Percentiles rank a stretch among this genome's conserved stretches.
Evolutionary conservation across 352 stramenopile genomes (phyloP).

Genomic region (Phytophthora megakarya): DNA sequence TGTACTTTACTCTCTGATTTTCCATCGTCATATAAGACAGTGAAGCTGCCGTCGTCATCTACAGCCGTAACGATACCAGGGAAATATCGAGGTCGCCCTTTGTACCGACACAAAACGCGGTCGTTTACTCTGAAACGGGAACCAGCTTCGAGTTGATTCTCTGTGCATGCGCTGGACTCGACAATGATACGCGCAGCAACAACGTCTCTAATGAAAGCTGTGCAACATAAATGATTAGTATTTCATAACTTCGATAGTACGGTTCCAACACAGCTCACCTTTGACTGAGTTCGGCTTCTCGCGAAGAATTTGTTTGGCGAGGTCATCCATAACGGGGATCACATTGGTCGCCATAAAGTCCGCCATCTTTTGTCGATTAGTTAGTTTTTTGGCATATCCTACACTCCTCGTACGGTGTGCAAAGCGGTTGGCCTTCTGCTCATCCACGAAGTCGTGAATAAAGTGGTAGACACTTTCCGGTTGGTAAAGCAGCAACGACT

Average conservation of each 20-base stretch:
- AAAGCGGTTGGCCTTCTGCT: conserved; percentile 55
- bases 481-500: conserved; percentile 79
- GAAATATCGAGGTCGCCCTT: conserved; percentile 67
- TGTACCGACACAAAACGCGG: conserved; percentile 68
- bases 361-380: conserved; percentile 76
- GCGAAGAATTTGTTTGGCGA: conserved; percentile 78
- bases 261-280: conserved; percentile 30
- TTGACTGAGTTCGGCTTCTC: conserved; percentile 71
- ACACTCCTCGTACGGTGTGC: conserved; percentile 25
- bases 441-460: conserved; percentile 79
- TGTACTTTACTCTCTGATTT: conserved; percentile 74
- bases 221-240: background rate
- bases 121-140: conserved; percentile 47
- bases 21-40: conserved; percentile 70
- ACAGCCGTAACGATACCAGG: conserved; percentile 55
- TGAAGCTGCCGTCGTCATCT: conserved; percentile 52
- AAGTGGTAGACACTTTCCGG: conserved; percentile 83
- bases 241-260: background rate
- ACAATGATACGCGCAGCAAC: conserved; percentile 57
- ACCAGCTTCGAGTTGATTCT: conserved; percentile 53
- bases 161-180: conserved; percentile 22
- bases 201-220: conserved; percentile 71
- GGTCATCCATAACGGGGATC: conserved; percentile 85
- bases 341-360: conserved; percentile 87
- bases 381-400: conserved; percentile 72